A percentile compares a stretch with the other conserved stretches of the same genome.
These are phyloP conservation scores for Lactarius sanguifluus DNA, from an alignment of 768 basidiomycete genomes.

Conservation along the genomic window DNA sequence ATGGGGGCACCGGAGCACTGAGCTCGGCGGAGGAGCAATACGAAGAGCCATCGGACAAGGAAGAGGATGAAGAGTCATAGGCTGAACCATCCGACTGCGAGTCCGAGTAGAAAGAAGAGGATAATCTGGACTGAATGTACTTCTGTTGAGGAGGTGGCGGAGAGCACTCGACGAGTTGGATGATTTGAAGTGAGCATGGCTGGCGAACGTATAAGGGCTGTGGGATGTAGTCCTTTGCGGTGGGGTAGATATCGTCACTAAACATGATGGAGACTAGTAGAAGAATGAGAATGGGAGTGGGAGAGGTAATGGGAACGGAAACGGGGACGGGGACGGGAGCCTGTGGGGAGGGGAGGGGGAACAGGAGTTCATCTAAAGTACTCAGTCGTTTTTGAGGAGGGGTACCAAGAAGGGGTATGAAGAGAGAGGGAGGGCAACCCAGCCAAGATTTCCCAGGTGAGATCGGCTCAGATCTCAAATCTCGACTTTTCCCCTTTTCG, in stretches of 20 bases:
- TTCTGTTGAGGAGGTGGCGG: conserved; percentile 31
- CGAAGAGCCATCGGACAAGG: conserved; percentile 50
- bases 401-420: conserved; percentile 28
- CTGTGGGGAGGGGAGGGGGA: conserved; percentile 14
- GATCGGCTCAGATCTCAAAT: conserved; percentile 28
- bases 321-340: conserved; percentile 21
- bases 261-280: conserved; percentile 29
- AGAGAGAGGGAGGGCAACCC: conserved; percentile 24
- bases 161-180: conserved; percentile 31
- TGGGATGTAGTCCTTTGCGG: conserved; percentile 19
- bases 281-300: neutral
- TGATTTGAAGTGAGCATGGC: conserved; percentile 26
- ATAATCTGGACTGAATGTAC: conserved; percentile 35
- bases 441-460: conserved; percentile 22
- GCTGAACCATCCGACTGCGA: conserved; percentile 29
- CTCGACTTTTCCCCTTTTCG: conserved; percentile 19
- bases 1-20: conserved; percentile 28
- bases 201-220: conserved; percentile 30
- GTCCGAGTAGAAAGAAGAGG: conserved; percentile 32
- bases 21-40: conserved; percentile 69
- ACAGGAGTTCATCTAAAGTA: conserved; percentile 22
- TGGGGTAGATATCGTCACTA: conserved; percentile 26
- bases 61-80: conserved; percentile 47
- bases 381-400: conserved; percentile 23
- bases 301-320: neutral